Evolutionary conservation across 2,329 filamentous ascomycete species (phyloP).

Genomic region (Aspergillus tubingensis): DNA sequence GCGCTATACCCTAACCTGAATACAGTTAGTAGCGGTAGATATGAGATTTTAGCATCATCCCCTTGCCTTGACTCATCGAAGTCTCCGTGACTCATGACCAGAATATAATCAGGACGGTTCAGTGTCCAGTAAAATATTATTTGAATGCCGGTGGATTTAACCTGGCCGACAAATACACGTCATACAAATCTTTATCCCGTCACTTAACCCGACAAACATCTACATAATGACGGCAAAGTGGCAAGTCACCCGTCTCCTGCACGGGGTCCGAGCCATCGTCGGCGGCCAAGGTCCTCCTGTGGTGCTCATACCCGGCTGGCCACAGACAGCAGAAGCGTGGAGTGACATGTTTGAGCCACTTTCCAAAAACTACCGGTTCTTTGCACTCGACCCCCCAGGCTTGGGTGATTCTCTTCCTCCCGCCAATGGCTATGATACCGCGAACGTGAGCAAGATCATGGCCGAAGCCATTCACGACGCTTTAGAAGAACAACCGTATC

Average conservation of each 20-base stretch:
- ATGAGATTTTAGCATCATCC: too few species aligned
- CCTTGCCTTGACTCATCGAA: too few species aligned
- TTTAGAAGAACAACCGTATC: constrained; percentile 20
- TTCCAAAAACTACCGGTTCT: constrained; percentile 23
- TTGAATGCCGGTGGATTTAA: too few species aligned
- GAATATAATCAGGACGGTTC: too few species aligned
- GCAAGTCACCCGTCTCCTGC: constrained; percentile 24
- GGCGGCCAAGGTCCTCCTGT: constrained; percentile 26
- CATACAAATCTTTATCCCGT: background rate
- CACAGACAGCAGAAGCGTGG: constrained; percentile 30
- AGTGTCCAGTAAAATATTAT: too few species aligned
- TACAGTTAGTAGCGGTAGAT: too few species aligned
- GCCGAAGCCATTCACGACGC: constrained; percentile 18
- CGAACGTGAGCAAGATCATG: constrained; percentile 25
- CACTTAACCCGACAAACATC: background rate
- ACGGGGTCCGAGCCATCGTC: constrained; percentile 26
- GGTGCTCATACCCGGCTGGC: constrained; percentile 28
- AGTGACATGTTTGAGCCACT: constrained; percentile 25
- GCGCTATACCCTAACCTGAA: too few species aligned
- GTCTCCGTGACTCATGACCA: too few species aligned
- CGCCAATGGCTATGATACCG: constrained; percentile 24
- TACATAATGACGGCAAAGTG: constrained; percentile 17
- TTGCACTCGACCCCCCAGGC: constrained; percentile 28
- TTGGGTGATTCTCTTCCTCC: constrained; percentile 26
- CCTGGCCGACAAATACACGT: too few species aligned